Conservation (phyloP, 306 rosid genomes). For the Lathyrus oleraceus region DNA sequence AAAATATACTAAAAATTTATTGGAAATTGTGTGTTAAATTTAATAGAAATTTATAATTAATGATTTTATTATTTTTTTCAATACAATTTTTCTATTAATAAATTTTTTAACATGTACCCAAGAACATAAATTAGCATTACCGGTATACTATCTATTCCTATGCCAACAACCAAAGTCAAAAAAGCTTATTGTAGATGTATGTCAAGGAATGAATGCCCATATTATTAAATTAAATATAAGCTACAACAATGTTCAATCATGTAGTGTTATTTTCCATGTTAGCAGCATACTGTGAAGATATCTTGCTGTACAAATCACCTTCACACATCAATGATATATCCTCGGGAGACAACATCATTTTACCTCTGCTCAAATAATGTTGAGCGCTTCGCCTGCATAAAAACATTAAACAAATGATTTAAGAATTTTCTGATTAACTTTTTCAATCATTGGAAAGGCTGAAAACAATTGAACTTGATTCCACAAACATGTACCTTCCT, state of each 20-base stretch:
- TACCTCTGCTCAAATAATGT: conserved; percentile 72
- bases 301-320: conserved; percentile 46
- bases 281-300: conserved; percentile 32
- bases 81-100: no score
- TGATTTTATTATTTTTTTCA: no score
- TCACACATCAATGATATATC: conserved; percentile 63
- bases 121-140: no score
- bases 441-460: conserved; percentile 7
- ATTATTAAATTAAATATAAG: conserved; percentile 32
- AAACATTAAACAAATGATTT: conserved; percentile 27
- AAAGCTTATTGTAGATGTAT: not conserved
- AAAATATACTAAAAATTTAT: no score
- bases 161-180: conserved; percentile 4
- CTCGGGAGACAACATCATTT: conserved; percentile 56
- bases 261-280: conserved; percentile 34
- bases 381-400: conserved; percentile 60
- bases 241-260: conserved; percentile 36
- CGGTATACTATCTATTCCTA: no score
- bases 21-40: no score
- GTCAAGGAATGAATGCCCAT: conserved; percentile 23
- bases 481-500: conserved; percentile 54
- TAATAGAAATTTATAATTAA: no score
- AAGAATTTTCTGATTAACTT: conserved; percentile 2
- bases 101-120: no score
- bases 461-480: conserved; percentile 16